Evolutionary conservation across 768 basidiomycete genomes (phyloP), one percentile per base, ranked within the genome.

Genomic region (Psilocybe cyanescens): DNA sequence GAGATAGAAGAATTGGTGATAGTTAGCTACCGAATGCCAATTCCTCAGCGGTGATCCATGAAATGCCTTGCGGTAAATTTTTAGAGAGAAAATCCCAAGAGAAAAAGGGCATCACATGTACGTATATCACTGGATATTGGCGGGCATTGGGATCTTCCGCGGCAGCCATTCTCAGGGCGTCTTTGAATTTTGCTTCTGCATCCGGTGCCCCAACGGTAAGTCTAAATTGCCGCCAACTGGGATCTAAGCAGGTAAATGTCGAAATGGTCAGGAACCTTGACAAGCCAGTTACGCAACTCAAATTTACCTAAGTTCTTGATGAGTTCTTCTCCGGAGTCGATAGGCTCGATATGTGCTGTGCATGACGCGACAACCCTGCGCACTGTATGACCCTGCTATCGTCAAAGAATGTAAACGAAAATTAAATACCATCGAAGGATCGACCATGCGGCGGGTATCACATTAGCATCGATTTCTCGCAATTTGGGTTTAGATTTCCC

Each of bases 181-280:
- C 67, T 45, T 80, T 76, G 68, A 89, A 89, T 62, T 84, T 86
- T 14, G 87, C 86, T 71, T 91, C 90, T 8, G 88, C 87, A 64
- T 87, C 86, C 3, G 90, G 89, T 1, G 86, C 82, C 4, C 89
- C 90, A 9, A 89, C 88, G 57, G 85, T 85, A 71, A 92, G 84
- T 24, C 86, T 78, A 70, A 89, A 91, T 63, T 92, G 90, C 29
- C 81, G 75, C 81, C 84, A 89, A 0, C 59, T 67, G 0, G 75
- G 53, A 58, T 80, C 86, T 86, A 55, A 19, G 35, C 19, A 3
- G 3, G 44, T 11, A 41, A 52, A 19, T 58, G n/a, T 19, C 17
- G 6, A 31, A 28, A 24, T 58, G 6, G 16, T 19, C 24, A 30
- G 39, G 3, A 41, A 7, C 24, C n/a, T 5, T 37, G 33, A 30